Conservation (phyloP, 208 protist genomes). For the Kentomonas sorsogonicus region DNA sequence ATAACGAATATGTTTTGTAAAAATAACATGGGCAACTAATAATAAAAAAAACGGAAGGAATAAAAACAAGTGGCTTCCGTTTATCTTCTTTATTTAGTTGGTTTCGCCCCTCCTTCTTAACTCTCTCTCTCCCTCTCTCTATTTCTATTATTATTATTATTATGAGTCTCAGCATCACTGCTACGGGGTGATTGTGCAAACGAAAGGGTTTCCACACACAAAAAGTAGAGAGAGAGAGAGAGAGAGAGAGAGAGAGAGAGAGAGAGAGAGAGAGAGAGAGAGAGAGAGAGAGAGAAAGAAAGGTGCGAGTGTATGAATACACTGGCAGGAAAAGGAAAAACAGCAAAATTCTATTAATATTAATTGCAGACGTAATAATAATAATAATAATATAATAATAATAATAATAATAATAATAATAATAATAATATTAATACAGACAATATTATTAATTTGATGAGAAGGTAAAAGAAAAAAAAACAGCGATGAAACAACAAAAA, state of each 20-base stretch:
- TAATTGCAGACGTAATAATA: background rate
- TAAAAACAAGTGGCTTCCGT: background rate
- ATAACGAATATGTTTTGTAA: background rate
- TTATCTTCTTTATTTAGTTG: background rate
- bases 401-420: background rate
- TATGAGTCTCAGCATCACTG: no score
- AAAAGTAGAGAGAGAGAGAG: background rate
- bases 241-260: background rate
- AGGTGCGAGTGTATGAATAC: background rate
- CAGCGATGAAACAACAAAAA: background rate
- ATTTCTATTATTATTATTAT: background rate
- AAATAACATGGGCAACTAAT: no score
- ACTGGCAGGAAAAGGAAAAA: slow-evolving; percentile 3
- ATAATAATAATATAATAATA: slow-evolving; percentile 4
- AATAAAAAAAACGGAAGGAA: slow-evolving; percentile 6
- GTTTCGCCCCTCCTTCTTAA: background rate
- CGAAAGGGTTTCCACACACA: no score
- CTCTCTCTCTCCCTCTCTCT: background rate
- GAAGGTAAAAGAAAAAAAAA: slow-evolving; percentile 7
- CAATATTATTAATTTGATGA: background rate
- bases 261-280: background rate
- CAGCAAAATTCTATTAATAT: background rate
- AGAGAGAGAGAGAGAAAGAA: background rate
- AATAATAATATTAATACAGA: background rate
- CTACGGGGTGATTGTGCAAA: no score